A percentile compares a stretch with the other conserved stretches of the same genome.
Evolutionary conservation across 208 protist genomes (phyloP).

Genomic region (Leishmania mexicana): DNA sequence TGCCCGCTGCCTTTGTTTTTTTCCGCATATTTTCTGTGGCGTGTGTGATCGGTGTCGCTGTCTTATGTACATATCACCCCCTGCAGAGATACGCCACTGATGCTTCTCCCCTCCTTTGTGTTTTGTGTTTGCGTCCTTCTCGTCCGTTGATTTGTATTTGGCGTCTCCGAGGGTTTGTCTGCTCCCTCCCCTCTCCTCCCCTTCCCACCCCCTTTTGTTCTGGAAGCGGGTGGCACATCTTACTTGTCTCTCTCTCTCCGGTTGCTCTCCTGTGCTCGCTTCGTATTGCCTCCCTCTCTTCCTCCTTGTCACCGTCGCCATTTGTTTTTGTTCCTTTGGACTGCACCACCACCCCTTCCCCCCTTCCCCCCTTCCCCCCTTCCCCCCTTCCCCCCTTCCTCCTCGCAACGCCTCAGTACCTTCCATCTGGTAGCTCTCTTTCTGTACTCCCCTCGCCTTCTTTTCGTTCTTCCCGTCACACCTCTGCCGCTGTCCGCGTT

Average conservation of each 20-base stretch:
- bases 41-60: neutral
- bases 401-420: neutral
- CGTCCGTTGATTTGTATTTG: neutral
- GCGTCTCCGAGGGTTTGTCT: neutral
- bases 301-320: neutral
- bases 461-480: neutral
- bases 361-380: too few relatives aligned
- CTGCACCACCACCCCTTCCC: neutral
- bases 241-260: conserved; percentile 9
- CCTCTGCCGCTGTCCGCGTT: neutral
- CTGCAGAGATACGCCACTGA: neutral
- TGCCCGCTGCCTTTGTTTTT: neutral
- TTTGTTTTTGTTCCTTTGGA: neutral
- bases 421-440: neutral
- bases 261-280: conserved; percentile 3
- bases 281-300: neutral
- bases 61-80: neutral
- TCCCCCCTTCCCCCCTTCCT: neutral
- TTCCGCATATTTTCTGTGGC: neutral
- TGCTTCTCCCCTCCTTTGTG: neutral
- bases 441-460: neutral
- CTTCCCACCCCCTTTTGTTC: neutral
- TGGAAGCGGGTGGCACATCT: too few relatives aligned
- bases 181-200: neutral
- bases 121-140: neutral